Evolutionary conservation across 306 rosid genomes (phyloP).

Genomic region (Glycine soja): DNA sequence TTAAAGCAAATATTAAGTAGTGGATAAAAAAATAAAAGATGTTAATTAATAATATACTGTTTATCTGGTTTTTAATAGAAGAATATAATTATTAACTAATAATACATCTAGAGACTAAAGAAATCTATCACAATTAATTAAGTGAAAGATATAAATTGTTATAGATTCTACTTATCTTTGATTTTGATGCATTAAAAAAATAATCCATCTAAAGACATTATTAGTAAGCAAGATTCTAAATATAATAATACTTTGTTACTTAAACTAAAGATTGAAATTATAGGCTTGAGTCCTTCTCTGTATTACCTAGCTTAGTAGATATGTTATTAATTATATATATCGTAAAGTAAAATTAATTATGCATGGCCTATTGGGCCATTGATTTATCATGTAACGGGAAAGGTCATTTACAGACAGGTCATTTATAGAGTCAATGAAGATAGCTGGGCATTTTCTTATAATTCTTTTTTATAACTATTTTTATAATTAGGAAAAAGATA

Average conservation of each 20-base stretch:
- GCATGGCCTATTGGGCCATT: neutral
- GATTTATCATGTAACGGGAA: neutral
- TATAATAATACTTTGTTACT: neutral
- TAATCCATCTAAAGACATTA: neutral
- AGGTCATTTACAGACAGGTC: neutral
- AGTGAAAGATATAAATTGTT: no score
- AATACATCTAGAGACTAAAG: no score
- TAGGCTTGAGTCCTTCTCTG: neutral
- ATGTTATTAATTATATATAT: no score
- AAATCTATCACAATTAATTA: no score
- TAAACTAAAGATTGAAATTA: neutral
- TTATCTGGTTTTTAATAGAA: no score
- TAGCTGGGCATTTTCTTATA: neutral
- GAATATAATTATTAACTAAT: no score
- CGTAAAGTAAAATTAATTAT: no score
- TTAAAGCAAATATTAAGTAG: neutral
- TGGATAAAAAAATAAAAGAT: neutral
- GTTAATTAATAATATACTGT: neutral
- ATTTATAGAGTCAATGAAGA: neutral
- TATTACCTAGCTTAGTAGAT: neutral
- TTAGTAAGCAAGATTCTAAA: neutral
- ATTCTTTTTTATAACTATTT: no score
- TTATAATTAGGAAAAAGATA: no score
- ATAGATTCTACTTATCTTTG: no score
- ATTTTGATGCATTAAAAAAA: no score